Evolutionary conservation across 768 basidiomycete species (phyloP).

Genomic region (Hericium alpestre): DNA sequence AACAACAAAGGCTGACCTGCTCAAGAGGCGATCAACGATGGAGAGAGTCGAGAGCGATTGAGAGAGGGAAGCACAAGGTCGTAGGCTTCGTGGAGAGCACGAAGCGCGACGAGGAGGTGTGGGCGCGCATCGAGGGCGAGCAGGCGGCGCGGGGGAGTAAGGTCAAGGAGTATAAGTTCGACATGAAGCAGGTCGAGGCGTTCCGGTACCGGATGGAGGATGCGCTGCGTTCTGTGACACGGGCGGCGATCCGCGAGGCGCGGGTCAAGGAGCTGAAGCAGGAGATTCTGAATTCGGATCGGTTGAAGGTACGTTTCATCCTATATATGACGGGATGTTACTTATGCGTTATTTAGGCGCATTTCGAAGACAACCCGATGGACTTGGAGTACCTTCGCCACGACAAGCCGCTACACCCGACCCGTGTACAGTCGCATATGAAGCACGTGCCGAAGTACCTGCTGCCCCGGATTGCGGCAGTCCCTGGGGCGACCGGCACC

Average conservation of each 20-base stretch:
- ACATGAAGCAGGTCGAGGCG: conserved; percentile 92
- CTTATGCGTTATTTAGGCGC: conserved; percentile 55
- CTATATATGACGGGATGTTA: neutral
- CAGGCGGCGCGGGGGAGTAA: conserved; percentile 48
- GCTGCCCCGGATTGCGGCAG: conserved; percentile 68
- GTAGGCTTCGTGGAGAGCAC: conserved; percentile 62
- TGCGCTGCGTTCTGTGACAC: conserved; percentile 80
- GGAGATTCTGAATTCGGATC: conserved; percentile 92
- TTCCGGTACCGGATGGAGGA: conserved; percentile 99
- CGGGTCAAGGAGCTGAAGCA: conserved; percentile 86
- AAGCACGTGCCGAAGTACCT: conserved; percentile 93
- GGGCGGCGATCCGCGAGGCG: conserved; percentile 79
- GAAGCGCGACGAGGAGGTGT: conserved; percentile 65
- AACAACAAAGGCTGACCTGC: too few relatives aligned
- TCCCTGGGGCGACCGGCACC: conserved; percentile 27
- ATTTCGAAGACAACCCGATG: conserved; percentile 94
- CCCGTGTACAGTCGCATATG: conserved; percentile 85
- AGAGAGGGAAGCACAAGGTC: conserved; percentile 66
- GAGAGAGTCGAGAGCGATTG: too few relatives aligned
- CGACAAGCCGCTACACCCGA: conserved; percentile 88
- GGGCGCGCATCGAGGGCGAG: conserved; percentile 66
- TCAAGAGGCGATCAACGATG: too few relatives aligned
- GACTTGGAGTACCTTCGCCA: conserved; percentile 89
- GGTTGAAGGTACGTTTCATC: conserved; percentile 68
- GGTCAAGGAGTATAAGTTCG: conserved; percentile 86